phyloP scores from a whole-genome alignment of 225 moss, liverwort and hornwort species.

The Bryoerythrophyllum caledonicum region DNA sequence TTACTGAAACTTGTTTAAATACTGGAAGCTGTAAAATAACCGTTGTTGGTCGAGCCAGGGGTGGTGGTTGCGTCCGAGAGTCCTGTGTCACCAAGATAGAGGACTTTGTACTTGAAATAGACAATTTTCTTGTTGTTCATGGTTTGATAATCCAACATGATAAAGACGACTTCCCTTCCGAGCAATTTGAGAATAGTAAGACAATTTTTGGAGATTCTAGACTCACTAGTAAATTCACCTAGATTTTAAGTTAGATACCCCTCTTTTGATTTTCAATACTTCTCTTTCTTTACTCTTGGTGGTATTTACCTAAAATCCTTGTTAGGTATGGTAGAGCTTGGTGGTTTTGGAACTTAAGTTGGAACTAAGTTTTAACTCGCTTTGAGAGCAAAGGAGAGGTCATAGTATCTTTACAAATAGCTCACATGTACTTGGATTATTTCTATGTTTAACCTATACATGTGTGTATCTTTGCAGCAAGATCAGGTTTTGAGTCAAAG shows the following conservation, averaged over 20 bases:
- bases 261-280: too few species aligned
- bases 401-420: too few species aligned
- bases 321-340: too few species aligned
- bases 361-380: too few species aligned
- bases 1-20: constrained; percentile 30
- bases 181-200: constrained; percentile 24
- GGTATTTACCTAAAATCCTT: too few species aligned
- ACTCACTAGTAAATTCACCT: too few species aligned
- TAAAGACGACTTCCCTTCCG: background rate
- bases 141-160: background rate
- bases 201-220: background rate
- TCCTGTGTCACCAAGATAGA: background rate
- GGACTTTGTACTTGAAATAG: background rate
- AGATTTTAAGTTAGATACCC: too few species aligned
- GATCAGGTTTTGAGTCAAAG: constrained; percentile 9
- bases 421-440: background rate
- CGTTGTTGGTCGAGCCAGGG: too few species aligned
- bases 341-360: too few species aligned
- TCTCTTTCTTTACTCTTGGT: too few species aligned
- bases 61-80: background rate
- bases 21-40: constrained; percentile 17
- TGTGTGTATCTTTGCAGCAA: constrained; percentile 20
- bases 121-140: background rate
- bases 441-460: background rate
- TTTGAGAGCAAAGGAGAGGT: too few species aligned